phyloP scores from a whole-genome alignment of 2,329 filamentous ascomycete genomes.

The Dothideomycetes sp. region DNA sequence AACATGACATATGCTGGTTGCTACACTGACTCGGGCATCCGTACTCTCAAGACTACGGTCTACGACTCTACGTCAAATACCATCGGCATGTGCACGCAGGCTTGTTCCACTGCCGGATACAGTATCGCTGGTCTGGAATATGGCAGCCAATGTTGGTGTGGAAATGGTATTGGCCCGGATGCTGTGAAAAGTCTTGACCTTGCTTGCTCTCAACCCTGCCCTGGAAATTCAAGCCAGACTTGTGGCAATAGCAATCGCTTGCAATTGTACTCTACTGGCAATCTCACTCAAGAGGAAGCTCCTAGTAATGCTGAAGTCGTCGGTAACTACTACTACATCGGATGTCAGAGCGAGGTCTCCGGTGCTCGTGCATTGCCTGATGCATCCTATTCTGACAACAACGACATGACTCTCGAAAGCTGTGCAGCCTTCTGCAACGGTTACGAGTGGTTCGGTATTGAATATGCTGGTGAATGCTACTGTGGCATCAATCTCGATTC shows the following conservation, averaged over 20 bases:
- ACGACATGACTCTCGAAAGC: constrained; percentile 32
- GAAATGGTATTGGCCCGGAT: constrained; percentile 21
- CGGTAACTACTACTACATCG: constrained; percentile 21
- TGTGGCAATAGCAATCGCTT: constrained; percentile 27
- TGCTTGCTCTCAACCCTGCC: constrained; percentile 23
- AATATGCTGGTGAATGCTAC: constrained; percentile 31
- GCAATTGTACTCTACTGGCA: constrained; percentile 24
- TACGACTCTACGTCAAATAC: constrained; percentile 25
- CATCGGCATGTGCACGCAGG: constrained; percentile 24
- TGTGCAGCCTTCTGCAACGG: constrained; percentile 29
- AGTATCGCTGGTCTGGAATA: constrained; percentile 29
- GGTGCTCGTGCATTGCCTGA: constrained; percentile 22
- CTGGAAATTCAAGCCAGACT: constrained; percentile 24
- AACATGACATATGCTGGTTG: constrained; percentile 31
- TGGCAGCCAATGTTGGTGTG: constrained; percentile 28
- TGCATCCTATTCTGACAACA: constrained; percentile 19
- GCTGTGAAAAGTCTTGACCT: constrained; percentile 23
- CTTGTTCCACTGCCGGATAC: constrained; percentile 24
- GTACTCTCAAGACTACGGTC: constrained; percentile 19
- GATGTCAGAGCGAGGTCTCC: constrained; percentile 25
- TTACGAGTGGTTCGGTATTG: constrained; percentile 32
- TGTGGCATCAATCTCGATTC: constrained; percentile 20
- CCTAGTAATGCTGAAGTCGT: constrained; percentile 23
- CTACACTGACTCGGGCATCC: constrained; percentile 24
- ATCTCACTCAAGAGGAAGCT: constrained; percentile 16